phyloP scores from a whole-genome alignment of 1,284 basidiomycete genomes.

The Cutaneotrichosporon mucoides region DNA sequence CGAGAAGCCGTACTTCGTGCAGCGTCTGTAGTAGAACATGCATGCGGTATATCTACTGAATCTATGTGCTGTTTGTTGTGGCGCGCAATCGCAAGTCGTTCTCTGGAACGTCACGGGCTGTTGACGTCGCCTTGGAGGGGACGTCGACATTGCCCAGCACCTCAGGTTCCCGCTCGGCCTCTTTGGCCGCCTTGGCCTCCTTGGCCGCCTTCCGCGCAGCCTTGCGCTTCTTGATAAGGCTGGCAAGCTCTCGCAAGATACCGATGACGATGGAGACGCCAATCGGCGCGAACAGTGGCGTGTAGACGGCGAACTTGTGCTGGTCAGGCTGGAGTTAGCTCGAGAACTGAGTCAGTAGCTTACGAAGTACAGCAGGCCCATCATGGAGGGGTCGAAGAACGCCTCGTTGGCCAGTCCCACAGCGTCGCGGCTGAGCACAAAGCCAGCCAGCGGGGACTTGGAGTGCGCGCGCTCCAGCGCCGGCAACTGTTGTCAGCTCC shows the following conservation, averaged over 20 bases:
- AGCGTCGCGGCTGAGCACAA: slow-evolving; percentile 64
- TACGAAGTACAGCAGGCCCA: slow-evolving; percentile 87
- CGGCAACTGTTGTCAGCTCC: slow-evolving; percentile 4
- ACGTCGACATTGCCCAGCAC: too few species aligned
- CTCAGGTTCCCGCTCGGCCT: too few species aligned
- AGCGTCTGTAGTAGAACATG: background rate
- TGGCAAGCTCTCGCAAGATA: slow-evolving; percentile 60
- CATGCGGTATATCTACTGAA: slow-evolving; percentile 1
- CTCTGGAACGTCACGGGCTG: too few species aligned
- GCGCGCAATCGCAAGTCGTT: too few species aligned
- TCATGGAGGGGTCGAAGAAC: slow-evolving; percentile 95
- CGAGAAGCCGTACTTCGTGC: background rate
- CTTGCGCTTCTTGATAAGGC: background rate
- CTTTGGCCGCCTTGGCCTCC: too few species aligned
- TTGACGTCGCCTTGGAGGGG: too few species aligned
- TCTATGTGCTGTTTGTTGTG: background rate
- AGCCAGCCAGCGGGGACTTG: slow-evolving; percentile 32
- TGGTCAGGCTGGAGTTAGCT: slow-evolving; percentile 62
- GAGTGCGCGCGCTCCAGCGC: slow-evolving; percentile 4
- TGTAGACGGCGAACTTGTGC: slow-evolving; percentile 92
- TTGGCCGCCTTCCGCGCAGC: background rate
- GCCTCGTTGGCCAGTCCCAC: slow-evolving; percentile 73
- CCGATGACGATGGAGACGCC: slow-evolving; percentile 75
- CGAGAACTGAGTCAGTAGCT: background rate
- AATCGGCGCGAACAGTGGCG: slow-evolving; percentile 83